Base-by-base conservation (phyloP, 2,329 filamentous ascomycete species). In the Hirsutella thompsonii region DNA sequence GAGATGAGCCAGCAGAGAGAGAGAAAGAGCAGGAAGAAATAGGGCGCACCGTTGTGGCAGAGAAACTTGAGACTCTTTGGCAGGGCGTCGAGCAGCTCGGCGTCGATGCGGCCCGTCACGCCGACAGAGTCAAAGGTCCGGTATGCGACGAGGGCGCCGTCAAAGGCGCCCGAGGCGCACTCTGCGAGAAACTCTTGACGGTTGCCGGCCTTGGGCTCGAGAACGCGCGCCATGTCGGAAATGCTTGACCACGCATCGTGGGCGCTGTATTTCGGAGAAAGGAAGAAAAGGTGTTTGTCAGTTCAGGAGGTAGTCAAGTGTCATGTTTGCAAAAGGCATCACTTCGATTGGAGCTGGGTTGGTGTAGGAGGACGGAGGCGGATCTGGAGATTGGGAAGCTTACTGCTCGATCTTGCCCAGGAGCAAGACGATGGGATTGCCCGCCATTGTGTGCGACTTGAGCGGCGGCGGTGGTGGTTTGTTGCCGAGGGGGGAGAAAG, bases 51-150 rank as follows among this genome's bases (percentile, higher is more conserved):
- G 49, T 77, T 77, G 56, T 80, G 76, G 52, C 70, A 76, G 48
- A 81, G 62, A 51, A 74, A 81, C 45, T 63, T 64, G 35, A 80
- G 57, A 14, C 64, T 67, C n/a, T 56, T 48, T 4, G 76, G 76
- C 18, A 80, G 58, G 2, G 59, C 68, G 35, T 68, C 58, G 29
- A 89, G 60, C n/a, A 92, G 60, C 57, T 86, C 82, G 36, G 69
- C 68, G 55, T 93, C 83, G 46, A 92, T 64, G 18, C 65, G 60
- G 2, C 87, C 87, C 0, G 84, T 90, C 43, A 80, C 66, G 11
- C 53, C 54, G 34, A 74, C 64, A 26, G 79, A 84, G 36, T 59
- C 60, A 50, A 88, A 86, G 13, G 83, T 90, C 41, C 85, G 76
- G 61, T 83, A 92, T 21, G 73, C 70, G 30, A 73, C 79, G 18